These are phyloP conservation scores for Arabis alpina DNA, from an alignment of 345 rosid genomes.

Conservation along the genomic window DNA sequence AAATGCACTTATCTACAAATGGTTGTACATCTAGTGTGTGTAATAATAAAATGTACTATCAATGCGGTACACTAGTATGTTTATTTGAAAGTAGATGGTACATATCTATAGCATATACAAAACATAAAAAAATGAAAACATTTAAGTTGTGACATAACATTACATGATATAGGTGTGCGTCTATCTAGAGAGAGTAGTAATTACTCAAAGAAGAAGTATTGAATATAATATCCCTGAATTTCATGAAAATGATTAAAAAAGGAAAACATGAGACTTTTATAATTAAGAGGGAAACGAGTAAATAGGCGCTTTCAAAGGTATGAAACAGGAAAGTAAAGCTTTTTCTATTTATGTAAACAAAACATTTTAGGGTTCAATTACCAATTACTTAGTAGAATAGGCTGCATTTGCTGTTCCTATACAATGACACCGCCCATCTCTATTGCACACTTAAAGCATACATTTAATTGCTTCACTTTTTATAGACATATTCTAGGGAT, in stretches of 20 bases:
- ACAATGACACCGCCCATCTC: constrained; percentile 43
- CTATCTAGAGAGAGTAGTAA: constrained; percentile 27
- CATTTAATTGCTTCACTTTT: constrained; percentile 8
- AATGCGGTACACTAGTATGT: background rate
- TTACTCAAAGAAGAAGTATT: background rate
- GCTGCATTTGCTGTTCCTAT: constrained; percentile 41
- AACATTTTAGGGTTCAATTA: constrained; percentile 22
- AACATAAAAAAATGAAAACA: background rate
- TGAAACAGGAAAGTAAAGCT: constrained; percentile 29
- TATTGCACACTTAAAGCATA: constrained; percentile 19
- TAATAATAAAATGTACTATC: background rate
- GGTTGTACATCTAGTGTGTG: background rate
- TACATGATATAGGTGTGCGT: constrained; percentile 31
- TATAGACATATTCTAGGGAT: constrained; percentile 26
- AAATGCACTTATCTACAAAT: background rate
- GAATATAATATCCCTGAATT: constrained; percentile 14
- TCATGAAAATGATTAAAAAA: background rate
- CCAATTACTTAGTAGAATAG: constrained; percentile 35
- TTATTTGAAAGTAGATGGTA: background rate
- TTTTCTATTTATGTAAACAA: constrained; percentile 34
- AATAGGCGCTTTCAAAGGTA: constrained; percentile 21
- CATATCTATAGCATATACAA: background rate
- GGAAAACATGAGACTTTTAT: background rate
- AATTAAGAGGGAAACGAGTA: constrained; percentile 12
- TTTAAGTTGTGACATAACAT: constrained; percentile 25